Evolutionary conservation across 805 yeast genomes (phyloP), one percentile per base, ranked within the genome.

Genomic region (Candida khao-thaluensis): DNA sequence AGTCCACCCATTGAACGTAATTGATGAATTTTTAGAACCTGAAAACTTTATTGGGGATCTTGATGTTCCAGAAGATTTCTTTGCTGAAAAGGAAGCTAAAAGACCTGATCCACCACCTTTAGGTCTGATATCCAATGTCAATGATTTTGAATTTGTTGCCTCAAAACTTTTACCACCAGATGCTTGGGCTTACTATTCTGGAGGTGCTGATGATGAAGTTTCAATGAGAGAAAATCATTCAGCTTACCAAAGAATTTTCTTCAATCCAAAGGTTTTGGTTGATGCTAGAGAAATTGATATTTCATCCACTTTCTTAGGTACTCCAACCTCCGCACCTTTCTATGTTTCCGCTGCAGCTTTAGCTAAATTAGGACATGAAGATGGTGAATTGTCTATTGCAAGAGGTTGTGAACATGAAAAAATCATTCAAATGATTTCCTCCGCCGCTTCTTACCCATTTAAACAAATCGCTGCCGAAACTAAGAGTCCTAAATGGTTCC

Each of bases 261-360:
- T 76, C 49, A 67, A 68, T 24, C 80, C 81, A 14, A 66, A 68
- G 35, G 63, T 69, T 12, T 45, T 88, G 37, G 86, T 86, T 7
- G 86, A 89, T 60, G 95, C 88, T 11, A 59, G 71, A 20, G 59
- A 74, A 18, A 73, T 88, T 24, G 93, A 85, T 55, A 62, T 78
- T 23, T 58, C 81, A n/a, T 81, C 93, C 10, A 69, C 38, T 10
- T 56, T 61, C 62, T 45, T 63, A 24, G 66, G 66, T 6, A 35
- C 40, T 11, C 44, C 47, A n/a, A 64, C 72, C 0, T 52, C 53
- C 18, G 63, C 67, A 14, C 81, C 81, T 2, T 59, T 76, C 39
- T 76, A 74, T 45, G 64, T 72, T 29, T 59, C 72, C 3, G 78
- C 78, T 1, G 72, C 76, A 23, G 77, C 77, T 1, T 60, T 68